Conservation (phyloP, 495 filamentous ascomycete species). For the Tirmania nivea region DNA sequence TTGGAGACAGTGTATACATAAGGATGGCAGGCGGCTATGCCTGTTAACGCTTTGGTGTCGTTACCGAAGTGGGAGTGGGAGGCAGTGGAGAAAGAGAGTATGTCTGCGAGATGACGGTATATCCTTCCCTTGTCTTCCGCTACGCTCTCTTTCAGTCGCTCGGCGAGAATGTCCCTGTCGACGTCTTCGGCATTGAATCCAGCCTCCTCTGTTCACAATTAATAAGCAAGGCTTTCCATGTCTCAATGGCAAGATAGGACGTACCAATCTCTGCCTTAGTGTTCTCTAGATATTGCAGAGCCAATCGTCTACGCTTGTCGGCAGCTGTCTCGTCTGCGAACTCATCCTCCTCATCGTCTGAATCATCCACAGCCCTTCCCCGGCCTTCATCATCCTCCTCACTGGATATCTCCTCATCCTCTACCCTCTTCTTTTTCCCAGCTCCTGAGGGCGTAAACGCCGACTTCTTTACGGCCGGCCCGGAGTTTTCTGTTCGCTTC, state of each 20-base stretch:
- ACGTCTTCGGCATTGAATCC: conserved; percentile 89
- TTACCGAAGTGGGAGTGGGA: conserved; percentile 48
- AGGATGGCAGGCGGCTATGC: conserved; percentile 53
- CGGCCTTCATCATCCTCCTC: conserved; percentile 44
- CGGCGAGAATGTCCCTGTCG: conserved; percentile 74
- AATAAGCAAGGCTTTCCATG: not conserved
- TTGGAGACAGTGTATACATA: conserved; percentile 74
- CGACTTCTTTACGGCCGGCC: conserved; percentile 12
- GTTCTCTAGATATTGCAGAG: conserved; percentile 82
- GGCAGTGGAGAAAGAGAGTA: conserved; percentile 41
- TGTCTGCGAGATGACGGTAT: conserved; percentile 53
- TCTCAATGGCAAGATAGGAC: not conserved
- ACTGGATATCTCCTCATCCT: conserved; percentile 65
- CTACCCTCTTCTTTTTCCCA: conserved; percentile 30
- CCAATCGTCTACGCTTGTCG: conserved; percentile 66
- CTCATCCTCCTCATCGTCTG: conserved; percentile 31
- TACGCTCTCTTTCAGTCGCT: conserved; percentile 73
- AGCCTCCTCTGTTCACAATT: conserved; percentile 28
- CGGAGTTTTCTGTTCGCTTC: conserved; percentile 31
- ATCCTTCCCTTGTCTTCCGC: conserved; percentile 81
- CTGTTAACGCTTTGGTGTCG: conserved; percentile 54
- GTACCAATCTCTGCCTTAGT: conserved; percentile 49
- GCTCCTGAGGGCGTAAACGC: conserved; percentile 26
- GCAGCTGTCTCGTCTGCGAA: conserved; percentile 49
- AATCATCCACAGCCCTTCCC: not conserved